These are phyloP conservation scores for Candida sojae DNA, from an alignment of 1,139 yeast species.

Conservation along the genomic window DNA sequence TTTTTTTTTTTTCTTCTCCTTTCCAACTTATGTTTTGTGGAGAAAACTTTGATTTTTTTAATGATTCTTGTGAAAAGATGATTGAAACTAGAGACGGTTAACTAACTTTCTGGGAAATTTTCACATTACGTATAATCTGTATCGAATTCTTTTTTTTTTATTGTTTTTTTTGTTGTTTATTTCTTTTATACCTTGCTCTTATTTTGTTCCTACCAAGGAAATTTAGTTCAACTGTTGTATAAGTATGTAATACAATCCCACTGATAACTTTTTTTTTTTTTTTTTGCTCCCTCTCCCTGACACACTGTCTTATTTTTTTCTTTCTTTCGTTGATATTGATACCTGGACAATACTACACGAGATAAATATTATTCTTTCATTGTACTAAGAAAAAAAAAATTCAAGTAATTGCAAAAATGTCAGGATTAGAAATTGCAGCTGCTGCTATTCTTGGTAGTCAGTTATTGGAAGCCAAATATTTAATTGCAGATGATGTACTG, in stretches of 20 bases:
- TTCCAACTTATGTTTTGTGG: neutral
- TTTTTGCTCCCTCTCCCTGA: neutral
- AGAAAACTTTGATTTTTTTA: neutral
- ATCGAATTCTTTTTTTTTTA: neutral
- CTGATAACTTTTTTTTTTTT: neutral
- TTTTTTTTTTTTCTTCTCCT: neutral
- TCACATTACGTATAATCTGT: neutral
- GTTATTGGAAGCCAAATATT: constrained; percentile 52
- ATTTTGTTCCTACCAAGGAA: no score
- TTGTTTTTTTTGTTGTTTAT: neutral
- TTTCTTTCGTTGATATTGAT: neutral
- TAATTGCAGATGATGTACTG: constrained; percentile 55
- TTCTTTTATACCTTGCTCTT: neutral
- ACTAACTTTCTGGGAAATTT: neutral
- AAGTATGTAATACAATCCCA: neutral
- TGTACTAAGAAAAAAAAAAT: neutral
- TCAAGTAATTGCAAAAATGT: constrained; percentile 20
- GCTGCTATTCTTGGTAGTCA: constrained; percentile 47
- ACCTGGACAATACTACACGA: no score
- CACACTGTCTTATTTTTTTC: neutral
- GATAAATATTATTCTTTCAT: neutral
- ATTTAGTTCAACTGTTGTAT: neutral
- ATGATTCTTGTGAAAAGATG: neutral
- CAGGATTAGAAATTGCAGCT: constrained; percentile 43
- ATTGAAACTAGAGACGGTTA: neutral